A percentile compares a stretch with the other conserved stretches of the same genome.
These are phyloP conservation scores for Hemileccinum impolitum DNA, from an alignment of 768 basidiomycete genomes.

Conservation along the genomic window DNA sequence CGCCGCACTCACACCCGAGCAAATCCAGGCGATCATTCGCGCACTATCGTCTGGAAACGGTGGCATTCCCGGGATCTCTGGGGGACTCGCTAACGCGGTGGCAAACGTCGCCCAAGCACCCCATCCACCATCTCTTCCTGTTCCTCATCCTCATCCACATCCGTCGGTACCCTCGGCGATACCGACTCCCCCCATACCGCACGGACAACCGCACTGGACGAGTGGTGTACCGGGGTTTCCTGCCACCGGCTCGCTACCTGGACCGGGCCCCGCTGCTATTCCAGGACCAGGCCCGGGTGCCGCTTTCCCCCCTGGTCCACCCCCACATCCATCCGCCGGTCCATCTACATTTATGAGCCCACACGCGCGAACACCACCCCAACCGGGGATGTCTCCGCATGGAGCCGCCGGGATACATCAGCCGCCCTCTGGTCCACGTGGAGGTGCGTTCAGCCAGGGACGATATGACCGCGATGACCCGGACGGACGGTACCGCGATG, in stretches of 20 bases:
- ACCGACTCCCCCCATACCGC: slow-evolving; percentile 9
- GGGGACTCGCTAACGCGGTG: slow-evolving; percentile 26
- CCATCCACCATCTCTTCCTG: slow-evolving; percentile 1
- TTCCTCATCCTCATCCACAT: slow-evolving; percentile 11
- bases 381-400: slow-evolving; percentile 23
- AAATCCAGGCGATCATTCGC: slow-evolving; percentile 65
- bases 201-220: slow-evolving; percentile 17
- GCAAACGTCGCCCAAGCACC: slow-evolving; percentile 20
- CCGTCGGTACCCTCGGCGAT: slow-evolving; percentile 9
- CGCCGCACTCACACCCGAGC: slow-evolving; percentile 71
- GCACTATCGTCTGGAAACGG: slow-evolving; percentile 47
- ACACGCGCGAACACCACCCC: slow-evolving; percentile 21
- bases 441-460: slow-evolving; percentile 26
- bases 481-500: slow-evolving; percentile 25
- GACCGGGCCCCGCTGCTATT: not conserved
- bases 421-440: slow-evolving; percentile 26
- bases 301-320: slow-evolving; percentile 7
- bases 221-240: slow-evolving; percentile 25
- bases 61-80: slow-evolving; percentile 28
- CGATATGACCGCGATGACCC: slow-evolving; percentile 28
- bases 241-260: slow-evolving; percentile 6
- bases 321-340: not conserved
- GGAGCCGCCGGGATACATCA: slow-evolving; percentile 15
- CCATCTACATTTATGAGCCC: slow-evolving; percentile 16
- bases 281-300: slow-evolving; percentile 1